phyloP scores from a whole-genome alignment of 441 rosid genomes.

The Monsonia emarginata region DNA sequence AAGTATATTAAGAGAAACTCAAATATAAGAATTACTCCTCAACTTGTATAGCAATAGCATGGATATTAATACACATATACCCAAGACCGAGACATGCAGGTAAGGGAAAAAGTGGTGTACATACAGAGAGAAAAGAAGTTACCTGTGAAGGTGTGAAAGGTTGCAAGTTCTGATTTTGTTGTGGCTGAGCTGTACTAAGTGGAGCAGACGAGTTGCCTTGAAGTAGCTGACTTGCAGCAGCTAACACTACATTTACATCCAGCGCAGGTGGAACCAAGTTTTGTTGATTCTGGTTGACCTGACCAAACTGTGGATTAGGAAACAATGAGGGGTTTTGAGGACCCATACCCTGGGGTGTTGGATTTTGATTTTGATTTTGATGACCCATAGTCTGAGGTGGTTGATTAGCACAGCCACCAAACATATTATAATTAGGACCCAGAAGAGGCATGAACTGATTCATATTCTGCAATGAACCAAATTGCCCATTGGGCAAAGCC shows the following conservation, averaged over 20 bases:
- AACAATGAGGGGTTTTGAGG: slow-evolving; percentile 28
- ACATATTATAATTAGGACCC: slow-evolving; percentile 14
- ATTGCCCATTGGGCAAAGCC: slow-evolving; percentile 27
- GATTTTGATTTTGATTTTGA: too few species aligned
- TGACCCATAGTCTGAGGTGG: neutral
- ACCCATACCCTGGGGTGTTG: neutral
- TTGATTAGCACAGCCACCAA: neutral
- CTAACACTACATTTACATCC: slow-evolving; percentile 17
- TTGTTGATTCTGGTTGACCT: slow-evolving; percentile 33
- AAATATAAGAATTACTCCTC: neutral
- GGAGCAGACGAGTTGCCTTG: slow-evolving; percentile 28
- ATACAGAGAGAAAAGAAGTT: slow-evolving; percentile 14
- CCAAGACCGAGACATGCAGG: neutral
- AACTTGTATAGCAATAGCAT: neutral
- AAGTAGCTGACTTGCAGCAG: slow-evolving; percentile 20
- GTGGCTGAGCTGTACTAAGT: slow-evolving; percentile 9
- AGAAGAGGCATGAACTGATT: slow-evolving; percentile 30
- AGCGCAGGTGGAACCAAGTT: slow-evolving; percentile 23
- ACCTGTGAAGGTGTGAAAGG: slow-evolving; percentile 33
- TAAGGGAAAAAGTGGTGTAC: neutral
- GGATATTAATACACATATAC: neutral
- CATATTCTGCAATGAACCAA: slow-evolving; percentile 24
- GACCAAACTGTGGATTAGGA: slow-evolving; percentile 31
- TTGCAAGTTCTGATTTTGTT: slow-evolving; percentile 22
- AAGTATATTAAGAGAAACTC: neutral